Evolutionary conservation across 2,329 filamentous ascomycete genomes (phyloP).

Genomic region (Aspergillus oerlinghausenensis): DNA sequence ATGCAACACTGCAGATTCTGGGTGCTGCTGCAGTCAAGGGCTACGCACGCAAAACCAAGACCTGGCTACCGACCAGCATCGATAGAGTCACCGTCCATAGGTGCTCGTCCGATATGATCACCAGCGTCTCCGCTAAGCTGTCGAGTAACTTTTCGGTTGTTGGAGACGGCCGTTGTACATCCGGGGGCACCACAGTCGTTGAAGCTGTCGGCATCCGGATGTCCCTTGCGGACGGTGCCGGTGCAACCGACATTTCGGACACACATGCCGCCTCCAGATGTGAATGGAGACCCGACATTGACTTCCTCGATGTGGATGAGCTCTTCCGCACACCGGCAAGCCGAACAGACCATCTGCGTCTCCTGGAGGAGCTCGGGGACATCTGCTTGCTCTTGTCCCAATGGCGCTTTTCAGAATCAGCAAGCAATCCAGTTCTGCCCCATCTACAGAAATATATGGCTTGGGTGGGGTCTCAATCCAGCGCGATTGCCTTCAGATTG

Average conservation of each 20-base stretch:
- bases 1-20: conserved; percentile 18
- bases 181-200: background rate
- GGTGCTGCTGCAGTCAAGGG: conserved; percentile 18
- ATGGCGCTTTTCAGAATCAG: background rate
- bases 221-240: background rate
- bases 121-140: background rate
- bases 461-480: conserved; percentile 1
- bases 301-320: conserved; percentile 3
- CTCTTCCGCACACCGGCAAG: background rate
- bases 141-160: background rate
- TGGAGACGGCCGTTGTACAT: background rate
- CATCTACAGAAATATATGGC: conserved; percentile 10
- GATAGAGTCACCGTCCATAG: conserved; percentile 18
- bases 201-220: conserved; percentile 6
- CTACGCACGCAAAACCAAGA: conserved; percentile 6
- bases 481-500: background rate
- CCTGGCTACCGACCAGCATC: conserved; percentile 17
- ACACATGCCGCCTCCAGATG: background rate
- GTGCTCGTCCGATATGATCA: background rate
- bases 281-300: conserved; percentile 6
- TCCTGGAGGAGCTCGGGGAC: background rate
- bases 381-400: background rate
- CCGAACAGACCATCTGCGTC: background rate
- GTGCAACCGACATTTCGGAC: background rate
- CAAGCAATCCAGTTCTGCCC: background rate